Percentiles rank a stretch among this genome's conserved stretches.
Conservation (phyloP, 805 yeast species). For the Candida manassasensis region DNA sequence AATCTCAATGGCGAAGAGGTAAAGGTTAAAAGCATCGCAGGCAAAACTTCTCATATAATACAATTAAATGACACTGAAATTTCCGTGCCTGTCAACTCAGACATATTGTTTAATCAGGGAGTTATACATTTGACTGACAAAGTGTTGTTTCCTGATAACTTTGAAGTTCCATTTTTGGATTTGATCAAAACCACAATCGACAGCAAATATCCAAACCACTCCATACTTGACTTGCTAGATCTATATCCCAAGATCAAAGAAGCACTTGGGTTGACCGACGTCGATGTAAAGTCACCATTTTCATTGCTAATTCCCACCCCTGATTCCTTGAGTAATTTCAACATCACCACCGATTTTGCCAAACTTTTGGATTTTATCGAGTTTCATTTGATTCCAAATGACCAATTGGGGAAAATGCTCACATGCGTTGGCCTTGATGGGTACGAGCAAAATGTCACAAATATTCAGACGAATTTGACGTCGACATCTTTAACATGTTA, state of each 20-base stretch:
- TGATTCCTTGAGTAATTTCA: slow-evolving; percentile 49
- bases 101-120: slow-evolving; percentile 76
- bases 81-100: slow-evolving; percentile 44
- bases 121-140: slow-evolving; percentile 68
- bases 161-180: slow-evolving; percentile 51
- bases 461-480: slow-evolving; percentile 42
- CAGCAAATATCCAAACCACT: slow-evolving; percentile 14
- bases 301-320: slow-evolving; percentile 74
- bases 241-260: slow-evolving; percentile 37
- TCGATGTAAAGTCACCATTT: slow-evolving; percentile 24
- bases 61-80: slow-evolving; percentile 28
- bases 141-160: slow-evolving; percentile 51
- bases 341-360: slow-evolving; percentile 39
- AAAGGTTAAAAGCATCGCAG: slow-evolving; percentile 17
- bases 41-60: slow-evolving; percentile 19
- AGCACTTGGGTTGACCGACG: slow-evolving; percentile 32
- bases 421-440: slow-evolving; percentile 35
- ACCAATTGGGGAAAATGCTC: slow-evolving; percentile 43
- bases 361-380: slow-evolving; percentile 52
- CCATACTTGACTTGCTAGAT: slow-evolving; percentile 44
- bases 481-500: slow-evolving; percentile 37
- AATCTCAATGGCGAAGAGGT: slow-evolving; percentile 28
- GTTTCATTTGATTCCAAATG: slow-evolving; percentile 65
- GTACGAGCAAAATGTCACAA: slow-evolving; percentile 12
- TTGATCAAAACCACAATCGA: slow-evolving; percentile 54